Evolutionary conservation across 2,329 filamentous ascomycete species (phyloP).

Genomic region (Juglanconis sp.): DNA sequence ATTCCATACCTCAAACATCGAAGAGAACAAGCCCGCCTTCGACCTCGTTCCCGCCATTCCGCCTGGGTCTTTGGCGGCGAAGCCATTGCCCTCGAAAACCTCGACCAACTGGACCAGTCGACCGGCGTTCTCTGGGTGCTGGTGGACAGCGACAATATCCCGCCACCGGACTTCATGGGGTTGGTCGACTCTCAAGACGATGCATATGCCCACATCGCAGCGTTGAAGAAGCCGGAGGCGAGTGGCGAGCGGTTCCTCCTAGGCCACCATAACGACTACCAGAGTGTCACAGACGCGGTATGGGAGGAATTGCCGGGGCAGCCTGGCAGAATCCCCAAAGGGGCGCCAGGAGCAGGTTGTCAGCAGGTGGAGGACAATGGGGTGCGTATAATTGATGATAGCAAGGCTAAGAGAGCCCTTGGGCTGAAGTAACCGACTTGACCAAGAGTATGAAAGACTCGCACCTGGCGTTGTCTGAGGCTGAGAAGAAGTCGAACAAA

Average conservation of each 20-base stretch:
- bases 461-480: conserved; percentile 15
- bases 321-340: conserved; percentile 12
- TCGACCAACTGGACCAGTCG: conserved; percentile 1
- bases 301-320: conserved; percentile 19
- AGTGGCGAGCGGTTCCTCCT: conserved; percentile 19
- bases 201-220: neutral
- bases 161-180: conserved; percentile 10
- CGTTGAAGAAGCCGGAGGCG: conserved; percentile 5
- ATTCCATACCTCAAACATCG: neutral
- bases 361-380: neutral
- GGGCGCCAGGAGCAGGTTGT: conserved; percentile 9
- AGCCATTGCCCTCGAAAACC: neutral
- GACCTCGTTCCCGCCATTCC: conserved; percentile 13
- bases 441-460: conserved; percentile 18
- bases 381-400: conserved; percentile 19
- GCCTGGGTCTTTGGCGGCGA: conserved; percentile 17
- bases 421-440: conserved; percentile 19
- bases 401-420: conserved; percentile 19
- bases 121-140: conserved; percentile 16
- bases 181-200: conserved; percentile 18
- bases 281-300: conserved; percentile 20
- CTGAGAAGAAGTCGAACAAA: neutral
- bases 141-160: conserved; percentile 6
- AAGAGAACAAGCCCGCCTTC: conserved; percentile 10
- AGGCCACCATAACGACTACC: conserved; percentile 21